A percentile compares a stretch with the other conserved stretches of the same genome.
Evolutionary conservation across 1,139 yeast genomes (phyloP).

Genomic region (Meyerozyma smithsonii): DNA sequence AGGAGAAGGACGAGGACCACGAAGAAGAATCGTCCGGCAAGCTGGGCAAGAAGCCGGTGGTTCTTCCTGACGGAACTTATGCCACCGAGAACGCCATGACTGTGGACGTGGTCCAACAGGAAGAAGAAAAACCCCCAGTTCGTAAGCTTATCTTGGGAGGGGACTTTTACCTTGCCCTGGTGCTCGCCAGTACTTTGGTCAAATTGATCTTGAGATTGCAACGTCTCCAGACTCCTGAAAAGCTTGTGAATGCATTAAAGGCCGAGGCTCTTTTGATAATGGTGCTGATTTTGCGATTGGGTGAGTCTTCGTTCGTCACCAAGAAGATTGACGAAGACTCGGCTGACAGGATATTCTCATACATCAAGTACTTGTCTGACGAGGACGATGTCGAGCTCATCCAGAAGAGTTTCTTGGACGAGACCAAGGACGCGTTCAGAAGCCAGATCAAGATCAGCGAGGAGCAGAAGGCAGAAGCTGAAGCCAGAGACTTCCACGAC

Average conservation of each 20-base stretch:
- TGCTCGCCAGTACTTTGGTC: slow-evolving; percentile 81
- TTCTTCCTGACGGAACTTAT: slow-evolving; percentile 96
- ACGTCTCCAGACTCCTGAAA: slow-evolving; percentile 49
- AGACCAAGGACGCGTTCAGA: slow-evolving; percentile 80
- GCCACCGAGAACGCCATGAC: slow-evolving; percentile 92
- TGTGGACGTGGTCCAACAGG: slow-evolving; percentile 33
- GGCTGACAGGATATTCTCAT: slow-evolving; percentile 81
- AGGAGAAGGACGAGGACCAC: slow-evolving; percentile 29
- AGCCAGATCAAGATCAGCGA: slow-evolving; percentile 54
- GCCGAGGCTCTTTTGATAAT: slow-evolving; percentile 93
- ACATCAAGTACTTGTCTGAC: slow-evolving; percentile 72
- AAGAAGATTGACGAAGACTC: slow-evolving; percentile 93
- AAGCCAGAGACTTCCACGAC: slow-evolving; percentile 58
- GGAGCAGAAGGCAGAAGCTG: slow-evolving; percentile 49
- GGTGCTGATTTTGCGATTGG: slow-evolving; percentile 88
- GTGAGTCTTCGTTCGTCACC: slow-evolving; percentile 71
- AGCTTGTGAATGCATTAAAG: slow-evolving; percentile 72
- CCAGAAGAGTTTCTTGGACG: slow-evolving; percentile 77
- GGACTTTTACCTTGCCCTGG: slow-evolving; percentile 87
- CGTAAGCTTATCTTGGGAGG: slow-evolving; percentile 82
- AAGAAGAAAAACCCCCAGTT: slow-evolving; percentile 59
- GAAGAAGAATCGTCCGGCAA: slow-evolving; percentile 25
- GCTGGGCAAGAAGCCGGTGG: slow-evolving; percentile 53
- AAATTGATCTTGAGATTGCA: slow-evolving; percentile 80
- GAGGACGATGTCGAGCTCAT: slow-evolving; percentile 49